Evolutionary conservation across 257 asterid species (phyloP).

Genomic region (Nemophila menziesii): DNA sequence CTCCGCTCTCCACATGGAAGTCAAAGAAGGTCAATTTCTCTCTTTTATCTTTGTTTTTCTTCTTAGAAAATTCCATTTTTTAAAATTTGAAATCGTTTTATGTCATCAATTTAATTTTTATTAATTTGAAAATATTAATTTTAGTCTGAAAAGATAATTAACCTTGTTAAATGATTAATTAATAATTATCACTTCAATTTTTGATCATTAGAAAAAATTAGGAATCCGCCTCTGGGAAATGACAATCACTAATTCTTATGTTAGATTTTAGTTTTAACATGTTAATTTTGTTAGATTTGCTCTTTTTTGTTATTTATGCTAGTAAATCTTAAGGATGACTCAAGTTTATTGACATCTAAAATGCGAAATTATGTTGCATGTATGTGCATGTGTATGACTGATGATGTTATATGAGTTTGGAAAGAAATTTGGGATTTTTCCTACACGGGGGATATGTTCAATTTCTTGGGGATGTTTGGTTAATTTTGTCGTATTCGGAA

Average conservation of each 20-base stretch:
- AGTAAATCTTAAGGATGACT: background rate
- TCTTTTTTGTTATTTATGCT: background rate
- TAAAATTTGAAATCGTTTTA: no score
- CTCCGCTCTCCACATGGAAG: conserved; percentile 63
- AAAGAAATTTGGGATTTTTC: background rate
- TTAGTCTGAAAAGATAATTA: no score
- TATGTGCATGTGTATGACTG: background rate
- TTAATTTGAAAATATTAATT: no score
- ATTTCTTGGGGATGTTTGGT: conserved; percentile 4
- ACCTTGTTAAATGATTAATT: no score
- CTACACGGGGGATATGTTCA: background rate
- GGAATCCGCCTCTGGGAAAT: no score
- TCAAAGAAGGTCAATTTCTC: conserved; percentile 49
- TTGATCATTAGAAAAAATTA: no score
- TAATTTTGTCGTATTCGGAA: background rate
- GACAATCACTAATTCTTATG: no score
- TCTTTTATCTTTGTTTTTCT: background rate
- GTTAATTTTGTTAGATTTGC: no score
- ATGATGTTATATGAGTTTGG: background rate
- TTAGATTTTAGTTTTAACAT: no score
- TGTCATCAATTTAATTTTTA: background rate
- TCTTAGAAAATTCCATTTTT: conserved; percentile 4
- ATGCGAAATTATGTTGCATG: background rate
- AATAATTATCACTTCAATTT: no score
- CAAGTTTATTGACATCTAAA: background rate